A percentile compares a stretch with the other conserved stretches of the same genome.
phyloP scores from a whole-genome alignment of 208 protist genomes.

The Trypanosomatidae sp. region DNA sequence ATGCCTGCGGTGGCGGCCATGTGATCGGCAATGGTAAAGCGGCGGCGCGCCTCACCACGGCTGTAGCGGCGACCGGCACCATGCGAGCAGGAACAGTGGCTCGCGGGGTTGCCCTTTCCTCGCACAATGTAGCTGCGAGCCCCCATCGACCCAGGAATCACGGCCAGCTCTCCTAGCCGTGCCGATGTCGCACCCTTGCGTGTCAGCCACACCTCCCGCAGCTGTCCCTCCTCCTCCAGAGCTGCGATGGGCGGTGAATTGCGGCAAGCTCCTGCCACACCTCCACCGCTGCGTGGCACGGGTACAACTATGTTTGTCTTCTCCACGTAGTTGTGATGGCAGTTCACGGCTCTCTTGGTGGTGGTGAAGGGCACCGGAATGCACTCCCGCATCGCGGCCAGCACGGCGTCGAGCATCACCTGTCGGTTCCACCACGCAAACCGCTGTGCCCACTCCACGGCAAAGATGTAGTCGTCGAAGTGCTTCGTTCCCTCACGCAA shows the following conservation, averaged over 20 bases:
- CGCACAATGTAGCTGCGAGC: constrained; percentile 86
- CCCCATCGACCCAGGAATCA: constrained; percentile 92
- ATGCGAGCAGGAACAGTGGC: constrained; percentile 84
- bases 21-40: constrained; percentile 81
- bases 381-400: constrained; percentile 51
- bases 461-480: constrained; percentile 85
- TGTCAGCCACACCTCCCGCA: constrained; percentile 88
- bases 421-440: constrained; percentile 80
- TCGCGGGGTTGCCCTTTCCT: constrained; percentile 70
- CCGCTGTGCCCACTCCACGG: constrained; percentile 82
- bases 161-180: constrained; percentile 66
- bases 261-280: too few relatives aligned
- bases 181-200: constrained; percentile 88
- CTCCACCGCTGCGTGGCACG: too few relatives aligned
- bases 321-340: constrained; percentile 93
- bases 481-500: constrained; percentile 69
- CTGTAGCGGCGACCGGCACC: constrained; percentile 78
- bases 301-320: too few relatives aligned
- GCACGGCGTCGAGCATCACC: constrained; percentile 79
- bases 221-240: too few relatives aligned
- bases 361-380: constrained; percentile 44
- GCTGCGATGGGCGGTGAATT: too few relatives aligned
- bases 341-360: constrained; percentile 73
- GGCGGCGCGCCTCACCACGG: constrained; percentile 72
- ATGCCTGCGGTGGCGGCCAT: constrained; percentile 58